Evolutionary conservation across 306 rosid species (phyloP), one percentile per base, ranked within the genome.

Genomic region (Sindora glabra): DNA sequence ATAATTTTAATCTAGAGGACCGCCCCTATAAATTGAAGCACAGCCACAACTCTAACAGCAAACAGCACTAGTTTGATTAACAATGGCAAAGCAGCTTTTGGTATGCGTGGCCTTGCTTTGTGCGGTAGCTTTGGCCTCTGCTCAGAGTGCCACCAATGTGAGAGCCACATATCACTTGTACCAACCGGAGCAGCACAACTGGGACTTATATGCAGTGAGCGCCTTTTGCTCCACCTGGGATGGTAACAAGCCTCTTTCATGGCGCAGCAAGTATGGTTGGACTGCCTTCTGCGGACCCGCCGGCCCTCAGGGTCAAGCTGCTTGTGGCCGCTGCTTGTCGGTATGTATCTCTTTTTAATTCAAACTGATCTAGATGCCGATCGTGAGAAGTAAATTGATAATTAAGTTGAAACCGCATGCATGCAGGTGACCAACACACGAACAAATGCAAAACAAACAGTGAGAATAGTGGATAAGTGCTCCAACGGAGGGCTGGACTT

Each of bases 251-350:
- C 62, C 97, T 0, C 69, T 77, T 9, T 79, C 71, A 18, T 83
- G 89, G 89, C 89, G 97, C 11, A 83, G 78, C 67, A 84, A 75
- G 63, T 83, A 86, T 15, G 87, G 87, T 5, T 89, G 97, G 97
- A 89, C 95, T 0, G 77, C 78, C 17, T 73, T 73, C 45, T 67
- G 78, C 2, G 78, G 69, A 1, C 73, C 77, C 3, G 73, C 10
- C 5, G 78, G 78, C 0, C 73, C 78, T 66, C 64, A 0, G 0
- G 78, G 73, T 6, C 23, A 48, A 59, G 47, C 29, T 0, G 47
- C 78, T 59, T 73, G 78, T 0, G 72, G 72, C 72, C 65, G 51
- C 15, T 72, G 77, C 62, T 49, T 72, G 26, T 63, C 33, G 15
- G 71, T 71, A 70, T 38, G 23, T 53, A 5, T 19, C 2, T 29